Evolutionary conservation across 192 early-diverging fungal genomes (phyloP), one percentile per base, ranked within the genome.

Genomic region (Coemansia sp.): DNA sequence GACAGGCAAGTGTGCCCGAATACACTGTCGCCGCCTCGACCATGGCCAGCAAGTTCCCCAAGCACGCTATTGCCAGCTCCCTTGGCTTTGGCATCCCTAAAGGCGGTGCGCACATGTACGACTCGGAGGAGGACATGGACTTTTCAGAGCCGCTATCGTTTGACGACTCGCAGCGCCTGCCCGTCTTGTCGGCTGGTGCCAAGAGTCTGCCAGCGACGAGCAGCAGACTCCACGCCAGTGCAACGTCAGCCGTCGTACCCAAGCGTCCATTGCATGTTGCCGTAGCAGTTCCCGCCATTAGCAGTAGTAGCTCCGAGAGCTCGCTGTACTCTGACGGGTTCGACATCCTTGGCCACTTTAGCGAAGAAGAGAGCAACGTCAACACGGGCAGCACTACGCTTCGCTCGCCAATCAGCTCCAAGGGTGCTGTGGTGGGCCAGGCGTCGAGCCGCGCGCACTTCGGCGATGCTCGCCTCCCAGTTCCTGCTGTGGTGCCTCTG

Each of bases 51-150:
- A 75, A 70, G 71, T 84, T 84, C 68, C 81, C 81, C 16, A 70
- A 68, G 46, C 81, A 84, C 67, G 52, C 67, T 0, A 47, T 72
- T 44, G 75, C 74, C 40, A 41, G 70, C 42, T 77, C 77, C 18
- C 68, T 78, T 38, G 82, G 77, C 11, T 78, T 76, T 60, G 79
- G 74, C 41, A 44, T 77, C 33, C 67, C 68, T 43, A 76, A 71
- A 49, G 42, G 49, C 55, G 42, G 57, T 22, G 63, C 57, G 57
- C 57, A 31, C 36, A 63, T 67, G 47, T 71, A 70, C 29, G 79
- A 80, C 51, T 73, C 71, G 27, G 79, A 80, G 13, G 75, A 77
- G 41, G 80, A 77, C 27, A 77, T 82, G 80, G 80, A 82, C 69
- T 82, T 77, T 59, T 66, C 68, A 0, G 68, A 66, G 62, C 76